phyloP scores from a whole-genome alignment of 1,139 yeast genomes.

The Taiozyma sp. region DNA sequence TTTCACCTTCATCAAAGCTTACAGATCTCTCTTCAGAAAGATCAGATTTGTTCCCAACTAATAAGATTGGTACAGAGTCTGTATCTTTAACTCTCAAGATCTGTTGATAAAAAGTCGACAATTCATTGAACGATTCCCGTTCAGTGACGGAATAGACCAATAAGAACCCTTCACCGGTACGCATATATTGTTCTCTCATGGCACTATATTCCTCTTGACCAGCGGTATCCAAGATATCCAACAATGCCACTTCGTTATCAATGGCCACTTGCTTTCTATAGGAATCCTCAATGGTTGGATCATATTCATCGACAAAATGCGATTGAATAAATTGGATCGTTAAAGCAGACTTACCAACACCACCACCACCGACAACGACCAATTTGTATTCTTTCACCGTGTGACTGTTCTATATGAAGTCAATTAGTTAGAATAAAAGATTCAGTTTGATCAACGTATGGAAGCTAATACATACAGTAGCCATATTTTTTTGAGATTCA shows the following conservation, averaged over 20 bases:
- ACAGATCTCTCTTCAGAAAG: slow-evolving; percentile 76
- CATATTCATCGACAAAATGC: slow-evolving; percentile 93
- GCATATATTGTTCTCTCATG: slow-evolving; percentile 90
- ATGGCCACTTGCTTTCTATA: slow-evolving; percentile 76
- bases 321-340: slow-evolving; percentile 88
- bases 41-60: slow-evolving; percentile 81
- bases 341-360: slow-evolving; percentile 95
- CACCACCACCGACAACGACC: slow-evolving; percentile 97
- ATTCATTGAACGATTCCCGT: slow-evolving; percentile 72
- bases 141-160: slow-evolving; percentile 83
- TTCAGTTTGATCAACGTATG: not conserved
- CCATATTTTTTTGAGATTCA: not conserved
- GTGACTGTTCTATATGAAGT: slow-evolving; percentile 6
- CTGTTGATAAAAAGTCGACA: slow-evolving; percentile 74
- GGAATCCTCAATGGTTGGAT: slow-evolving; percentile 95
- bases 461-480: not conserved
- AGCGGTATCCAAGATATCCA: slow-evolving; percentile 92
- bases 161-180: slow-evolving; percentile 89
- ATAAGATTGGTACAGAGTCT: slow-evolving; percentile 63
- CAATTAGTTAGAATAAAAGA: not conserved
- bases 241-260: slow-evolving; percentile 70
- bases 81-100: slow-evolving; percentile 81
- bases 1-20: slow-evolving; percentile 74
- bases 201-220: slow-evolving; percentile 98
- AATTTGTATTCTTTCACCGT: slow-evolving; percentile 63